phyloP scores from a whole-genome alignment of 352 stramenopile genomes.

The Pythium diclinum region DNA sequence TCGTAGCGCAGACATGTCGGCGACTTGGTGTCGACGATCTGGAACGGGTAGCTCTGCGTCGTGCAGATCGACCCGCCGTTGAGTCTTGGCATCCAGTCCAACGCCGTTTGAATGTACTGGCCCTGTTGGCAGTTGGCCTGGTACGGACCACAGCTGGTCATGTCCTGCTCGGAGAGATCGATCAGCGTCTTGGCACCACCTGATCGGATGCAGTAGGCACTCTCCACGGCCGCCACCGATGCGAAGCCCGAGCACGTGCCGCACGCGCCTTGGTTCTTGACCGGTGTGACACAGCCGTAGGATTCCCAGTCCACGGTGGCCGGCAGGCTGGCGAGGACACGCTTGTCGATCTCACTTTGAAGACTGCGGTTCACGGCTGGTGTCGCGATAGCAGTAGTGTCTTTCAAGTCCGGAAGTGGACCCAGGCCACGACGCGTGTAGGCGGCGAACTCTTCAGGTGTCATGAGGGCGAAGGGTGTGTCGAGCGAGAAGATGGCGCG shows the following conservation, averaged over 20 bases:
- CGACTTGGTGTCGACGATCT: too few relatives aligned
- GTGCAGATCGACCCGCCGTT: conserved; percentile 16
- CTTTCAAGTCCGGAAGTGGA: too few relatives aligned
- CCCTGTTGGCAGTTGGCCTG: background rate
- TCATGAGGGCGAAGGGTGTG: conserved; percentile 56
- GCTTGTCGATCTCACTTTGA: background rate
- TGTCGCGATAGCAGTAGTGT: too few relatives aligned
- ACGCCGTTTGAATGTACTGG: background rate
- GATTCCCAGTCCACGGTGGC: conserved; percentile 19
- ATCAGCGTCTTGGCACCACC: background rate
- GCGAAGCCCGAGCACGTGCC: conserved; percentile 24
- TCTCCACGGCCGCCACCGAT: conserved; percentile 19
- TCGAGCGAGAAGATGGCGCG: conserved; percentile 45
- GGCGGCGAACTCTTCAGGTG: conserved; percentile 42
- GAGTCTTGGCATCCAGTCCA: background rate
- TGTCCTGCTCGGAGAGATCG: background rate
- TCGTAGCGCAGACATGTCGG: too few relatives aligned
- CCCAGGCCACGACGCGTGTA: conserved; percentile 11
- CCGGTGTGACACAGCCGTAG: conserved; percentile 21
- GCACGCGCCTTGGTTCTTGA: conserved; percentile 31
- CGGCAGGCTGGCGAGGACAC: background rate
- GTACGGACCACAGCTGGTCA: background rate
- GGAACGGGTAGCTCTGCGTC: background rate
- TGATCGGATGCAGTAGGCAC: background rate
- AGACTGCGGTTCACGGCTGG: background rate